phyloP scores from a whole-genome alignment of 2,329 filamentous ascomycete genomes.

The Colletotrichum plurivorum region DNA sequence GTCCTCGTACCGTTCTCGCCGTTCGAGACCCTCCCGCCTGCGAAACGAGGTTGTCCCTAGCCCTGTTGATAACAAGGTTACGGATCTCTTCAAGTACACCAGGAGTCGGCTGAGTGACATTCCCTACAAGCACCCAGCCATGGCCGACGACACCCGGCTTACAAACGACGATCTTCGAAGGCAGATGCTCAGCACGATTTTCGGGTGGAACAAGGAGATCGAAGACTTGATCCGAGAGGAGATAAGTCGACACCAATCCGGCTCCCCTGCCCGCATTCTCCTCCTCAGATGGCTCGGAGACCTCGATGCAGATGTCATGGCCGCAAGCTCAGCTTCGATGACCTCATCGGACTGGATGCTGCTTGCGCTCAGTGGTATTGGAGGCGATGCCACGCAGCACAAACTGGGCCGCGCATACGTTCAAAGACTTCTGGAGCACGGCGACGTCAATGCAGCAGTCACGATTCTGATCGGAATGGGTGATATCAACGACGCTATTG shows the following conservation, averaged over 20 bases:
- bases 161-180: conserved; percentile 85
- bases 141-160: conserved; percentile 69
- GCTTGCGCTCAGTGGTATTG: conserved; percentile 90
- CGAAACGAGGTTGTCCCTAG: conserved; percentile 86
- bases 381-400: conserved; percentile 80
- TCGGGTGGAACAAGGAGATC: conserved; percentile 93
- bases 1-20: conserved; percentile 62
- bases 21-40: conserved; percentile 75
- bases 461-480: conserved; percentile 94
- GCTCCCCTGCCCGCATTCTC: conserved; percentile 84
- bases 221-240: conserved; percentile 88
- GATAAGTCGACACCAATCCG: conserved; percentile 78
- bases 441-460: conserved; percentile 91
- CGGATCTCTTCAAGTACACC: conserved; percentile 90
- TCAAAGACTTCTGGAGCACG: conserved; percentile 88
- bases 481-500: conserved; percentile 93
- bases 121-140: conserved; percentile 80
- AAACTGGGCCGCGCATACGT: conserved; percentile 93
- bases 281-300: conserved; percentile 95
- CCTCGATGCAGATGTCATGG: conserved; percentile 84
- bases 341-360: conserved; percentile 98
- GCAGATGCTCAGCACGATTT: conserved; percentile 94
- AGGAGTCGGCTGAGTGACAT: conserved; percentile 86
- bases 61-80: conserved; percentile 78
- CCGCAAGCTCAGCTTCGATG: conserved; percentile 86